Base-by-base conservation (phyloP, 208 protist species). In the Trypanosoma theileri region DNA sequence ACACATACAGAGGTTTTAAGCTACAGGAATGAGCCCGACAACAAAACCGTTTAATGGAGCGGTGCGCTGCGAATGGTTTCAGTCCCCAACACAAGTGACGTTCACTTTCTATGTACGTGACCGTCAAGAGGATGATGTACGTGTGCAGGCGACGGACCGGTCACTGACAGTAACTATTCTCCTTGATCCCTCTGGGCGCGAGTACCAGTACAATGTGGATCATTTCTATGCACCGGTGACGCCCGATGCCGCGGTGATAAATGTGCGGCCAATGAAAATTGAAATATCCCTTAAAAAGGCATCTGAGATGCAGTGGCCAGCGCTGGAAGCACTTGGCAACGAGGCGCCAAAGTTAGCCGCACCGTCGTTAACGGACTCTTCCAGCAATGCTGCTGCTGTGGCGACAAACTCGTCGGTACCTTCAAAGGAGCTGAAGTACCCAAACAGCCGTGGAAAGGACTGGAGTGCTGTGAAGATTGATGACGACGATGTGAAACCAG, bases 21-120 rank as follows among this genome's bases (percentile, higher is more conserved):
- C 75, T n/a, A 44, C n/a, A 62, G 59, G 54, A 56, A 86, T 82
- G 59, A 67, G n/a, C 28, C 55, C 51, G 24, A 64, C 74, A 31
- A 86, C 81, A 9, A 70, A 83, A 14, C 70, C 77, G 9, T 90
- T 88, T 60, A 69, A 62, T 10, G 80, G 76, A 0, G 67, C 73
- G 41, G 85, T 94, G 52, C 84, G 86, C 48, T 86, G 83, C 70
- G 94, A 98, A 66, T 98, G 92, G 92, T 97, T 93, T 70, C 94
- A 98, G 72, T 88, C 86, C 13, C 66, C 64, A 7, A 69, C 79
- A 14, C 62, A 61, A 14, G 51, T 97, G 28, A 82, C 79, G 48
- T 83, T 98, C 65, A 89, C 80, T 42, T 94, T 96, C 69, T 96
- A 93, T 77, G 83, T 95, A 19, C 93, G 94, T 59, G 78, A 95